Conservation (phyloP, 106 monocot genomes). For the Phalaenopsis aphrodite region DNA sequence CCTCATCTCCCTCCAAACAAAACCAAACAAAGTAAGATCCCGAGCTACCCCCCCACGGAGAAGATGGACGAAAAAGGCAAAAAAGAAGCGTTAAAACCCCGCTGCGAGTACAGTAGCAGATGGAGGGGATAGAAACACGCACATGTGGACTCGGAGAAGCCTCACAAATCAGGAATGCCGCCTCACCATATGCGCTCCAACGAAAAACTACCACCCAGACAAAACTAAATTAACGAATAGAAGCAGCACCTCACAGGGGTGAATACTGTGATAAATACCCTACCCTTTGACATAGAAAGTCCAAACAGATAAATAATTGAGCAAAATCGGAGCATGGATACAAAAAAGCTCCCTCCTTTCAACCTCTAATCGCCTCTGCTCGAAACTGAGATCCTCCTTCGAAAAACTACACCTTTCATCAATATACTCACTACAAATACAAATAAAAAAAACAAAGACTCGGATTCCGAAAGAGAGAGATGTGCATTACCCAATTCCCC, state of each 20-base stretch:
- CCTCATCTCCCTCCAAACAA: background rate
- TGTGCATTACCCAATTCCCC: too few relatives aligned
- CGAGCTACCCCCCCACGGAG: background rate
- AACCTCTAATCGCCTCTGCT: background rate
- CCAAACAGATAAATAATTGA: background rate
- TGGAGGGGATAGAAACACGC: background rate
- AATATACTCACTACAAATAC: background rate
- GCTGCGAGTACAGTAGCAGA: background rate
- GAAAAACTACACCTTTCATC: background rate
- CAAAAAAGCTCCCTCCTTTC: too few relatives aligned
- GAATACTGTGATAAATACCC: background rate
- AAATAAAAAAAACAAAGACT: too few relatives aligned
- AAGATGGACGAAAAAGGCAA: background rate
- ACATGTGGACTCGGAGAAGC: slow-evolving; percentile 7
- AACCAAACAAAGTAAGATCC: background rate
- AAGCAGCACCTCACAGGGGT: background rate
- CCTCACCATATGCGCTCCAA: background rate
- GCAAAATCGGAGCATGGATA: too few relatives aligned
- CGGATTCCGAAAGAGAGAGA: too few relatives aligned
- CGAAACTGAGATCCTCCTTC: background rate
- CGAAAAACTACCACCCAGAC: background rate
- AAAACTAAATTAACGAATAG: too few relatives aligned
- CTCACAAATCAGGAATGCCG: slow-evolving; percentile 1
- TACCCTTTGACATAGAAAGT: background rate
- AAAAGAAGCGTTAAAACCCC: background rate